These are phyloP conservation scores for Globisporangium paroecandrum DNA, from an alignment of 352 stramenopile species.

Conservation along the genomic window DNA sequence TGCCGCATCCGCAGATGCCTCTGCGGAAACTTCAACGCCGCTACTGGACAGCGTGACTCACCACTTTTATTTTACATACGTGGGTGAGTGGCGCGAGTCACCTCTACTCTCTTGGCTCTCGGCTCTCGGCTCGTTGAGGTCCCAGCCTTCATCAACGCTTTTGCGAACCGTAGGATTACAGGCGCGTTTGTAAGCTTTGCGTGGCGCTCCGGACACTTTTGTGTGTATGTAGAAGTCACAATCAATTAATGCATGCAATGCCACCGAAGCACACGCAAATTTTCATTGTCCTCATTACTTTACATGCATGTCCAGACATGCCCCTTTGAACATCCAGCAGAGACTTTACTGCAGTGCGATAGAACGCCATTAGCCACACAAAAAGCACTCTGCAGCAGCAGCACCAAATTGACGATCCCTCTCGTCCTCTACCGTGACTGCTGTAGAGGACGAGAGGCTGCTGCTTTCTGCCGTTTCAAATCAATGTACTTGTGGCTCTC, in stretches of 20 bases:
- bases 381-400: neutral
- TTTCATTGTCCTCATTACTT: neutral
- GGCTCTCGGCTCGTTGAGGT: neutral
- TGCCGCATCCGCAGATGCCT: neutral
- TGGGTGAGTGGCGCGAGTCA: neutral
- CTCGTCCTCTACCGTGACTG: neutral
- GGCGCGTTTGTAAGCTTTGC: neutral
- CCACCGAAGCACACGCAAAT: neutral
- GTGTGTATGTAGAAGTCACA: neutral
- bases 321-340: neutral
- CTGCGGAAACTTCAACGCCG: neutral
- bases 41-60: neutral
- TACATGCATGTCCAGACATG: neutral
- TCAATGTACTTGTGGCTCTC: conserved; percentile 5
- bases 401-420: neutral
- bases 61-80: neutral
- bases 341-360: neutral
- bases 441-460: neutral
- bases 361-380: neutral
- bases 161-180: neutral
- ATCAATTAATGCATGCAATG: neutral
- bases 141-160: neutral
- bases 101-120: neutral
- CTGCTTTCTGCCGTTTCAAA: neutral
- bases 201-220: neutral